These are phyloP conservation scores for Amanita rubescens DNA, from an alignment of 768 basidiomycete species.

Conservation along the genomic window DNA sequence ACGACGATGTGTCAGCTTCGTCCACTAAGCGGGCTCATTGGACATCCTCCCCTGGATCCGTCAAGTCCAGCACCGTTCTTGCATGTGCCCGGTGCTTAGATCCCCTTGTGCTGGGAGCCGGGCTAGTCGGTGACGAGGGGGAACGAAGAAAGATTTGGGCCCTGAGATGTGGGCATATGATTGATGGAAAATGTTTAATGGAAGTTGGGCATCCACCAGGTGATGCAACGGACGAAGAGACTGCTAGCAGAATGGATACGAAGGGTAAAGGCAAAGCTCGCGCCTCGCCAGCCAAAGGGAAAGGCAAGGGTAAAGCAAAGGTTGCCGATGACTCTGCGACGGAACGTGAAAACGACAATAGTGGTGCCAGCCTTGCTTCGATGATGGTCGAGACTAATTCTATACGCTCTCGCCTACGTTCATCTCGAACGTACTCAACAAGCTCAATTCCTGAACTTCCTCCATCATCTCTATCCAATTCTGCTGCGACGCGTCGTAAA, in stretches of 20 bases:
- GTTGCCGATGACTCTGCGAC: neutral
- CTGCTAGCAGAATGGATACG: slow-evolving; percentile 9
- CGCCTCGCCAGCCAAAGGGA: slow-evolving; percentile 1
- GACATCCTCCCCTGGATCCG: slow-evolving; percentile 11
- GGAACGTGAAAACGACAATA: neutral
- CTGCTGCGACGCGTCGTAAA: slow-evolving; percentile 11
- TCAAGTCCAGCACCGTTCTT: slow-evolving; percentile 35
- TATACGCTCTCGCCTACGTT: slow-evolving; percentile 13
- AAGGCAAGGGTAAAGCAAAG: slow-evolving; percentile 9
- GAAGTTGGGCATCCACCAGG: slow-evolving; percentile 42
- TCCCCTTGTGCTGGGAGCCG: slow-evolving; percentile 49
- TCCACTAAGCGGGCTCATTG: slow-evolving; percentile 6
- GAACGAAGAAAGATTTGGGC: slow-evolving; percentile 54
- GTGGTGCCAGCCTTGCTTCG: neutral
- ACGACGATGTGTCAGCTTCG: slow-evolving; percentile 31
- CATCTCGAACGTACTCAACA: neutral
- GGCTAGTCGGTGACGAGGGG: slow-evolving; percentile 38
- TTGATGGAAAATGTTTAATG: slow-evolving; percentile 70
- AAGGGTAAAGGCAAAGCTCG: slow-evolving; percentile 41
- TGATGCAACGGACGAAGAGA: slow-evolving; percentile 8
- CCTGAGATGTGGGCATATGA: slow-evolving; percentile 68
- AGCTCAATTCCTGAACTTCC: slow-evolving; percentile 5
- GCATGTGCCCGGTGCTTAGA: slow-evolving; percentile 64
- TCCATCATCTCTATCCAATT: neutral
- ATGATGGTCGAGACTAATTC: slow-evolving; percentile 12